phyloP scores from a whole-genome alignment of 805 yeast species.

The Candida endomychidarum region DNA sequence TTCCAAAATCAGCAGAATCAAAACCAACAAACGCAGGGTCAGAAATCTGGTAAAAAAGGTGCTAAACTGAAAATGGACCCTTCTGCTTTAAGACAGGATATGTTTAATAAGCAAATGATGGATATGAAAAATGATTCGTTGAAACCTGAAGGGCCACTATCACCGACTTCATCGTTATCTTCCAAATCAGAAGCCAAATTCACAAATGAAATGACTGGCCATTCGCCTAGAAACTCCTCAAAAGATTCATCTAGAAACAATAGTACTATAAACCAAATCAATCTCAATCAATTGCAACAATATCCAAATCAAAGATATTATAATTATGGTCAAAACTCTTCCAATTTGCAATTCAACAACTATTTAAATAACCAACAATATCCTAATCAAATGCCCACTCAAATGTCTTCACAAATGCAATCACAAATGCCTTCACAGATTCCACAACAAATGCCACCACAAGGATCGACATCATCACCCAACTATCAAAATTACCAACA shows the following conservation, averaged over 20 bases:
- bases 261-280: constrained; percentile 3
- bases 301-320: constrained; percentile 6
- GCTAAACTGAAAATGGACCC: constrained; percentile 9
- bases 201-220: constrained; percentile 13
- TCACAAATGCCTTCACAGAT: constrained; percentile 3
- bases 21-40: constrained; percentile 7
- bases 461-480: constrained; percentile 9
- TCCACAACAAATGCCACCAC: constrained; percentile 10
- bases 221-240: constrained; percentile 1
- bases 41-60: constrained; percentile 9
- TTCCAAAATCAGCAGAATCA: constrained; percentile 8
- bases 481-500: constrained; percentile 1
- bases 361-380: constrained; percentile 12
- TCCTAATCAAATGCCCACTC: background rate
- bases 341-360: constrained; percentile 10
- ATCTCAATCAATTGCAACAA: constrained; percentile 3
- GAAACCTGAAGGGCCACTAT: constrained; percentile 20
- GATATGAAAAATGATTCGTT: constrained; percentile 5
- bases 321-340: constrained; percentile 4
- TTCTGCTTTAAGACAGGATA: constrained; percentile 37
- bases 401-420: constrained; percentile 8
- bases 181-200: constrained; percentile 29
- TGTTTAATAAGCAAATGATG: constrained; percentile 25
- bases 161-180: constrained; percentile 39
- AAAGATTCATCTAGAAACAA: constrained; percentile 5